Evolutionary conservation across 805 yeast genomes (phyloP), one percentile per base, ranked within the genome.

Genomic region (Pichia rugopelliculosa): DNA sequence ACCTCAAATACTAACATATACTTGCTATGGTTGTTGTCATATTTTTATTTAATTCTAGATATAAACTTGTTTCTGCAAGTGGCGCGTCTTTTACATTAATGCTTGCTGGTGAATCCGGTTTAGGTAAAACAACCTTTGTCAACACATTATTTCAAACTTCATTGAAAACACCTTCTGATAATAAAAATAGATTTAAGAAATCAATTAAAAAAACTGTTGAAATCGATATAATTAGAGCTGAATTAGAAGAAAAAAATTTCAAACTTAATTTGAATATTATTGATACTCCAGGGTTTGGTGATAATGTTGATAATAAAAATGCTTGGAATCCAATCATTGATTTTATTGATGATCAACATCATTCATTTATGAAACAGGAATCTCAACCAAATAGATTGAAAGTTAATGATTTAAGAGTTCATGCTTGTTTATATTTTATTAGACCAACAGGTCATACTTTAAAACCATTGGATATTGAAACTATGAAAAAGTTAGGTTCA

Each of bases 201-300:
- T 82, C 81, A 45, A 70, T 78, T 51, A 80, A 74, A 57, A 75
- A 80, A 57, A 86, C 95, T 2, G 87, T 85, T 24, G 90, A 82
- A 55, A 81, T 87, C 53, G 90, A 84, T 54, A 79, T 88, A 47
- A 76, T 77, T 42, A 77, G 91, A 58, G 91, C 93, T n/a, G 75
- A 78, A 49, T 74, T 87, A 55, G 93, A 83, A 62, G 97, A 90
- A 62, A 82, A 86, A 66, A 87, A 84, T 62, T 86, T 90, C 67
- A 75, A 74, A 55, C 75, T 87, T 56, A 76, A 84, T 53, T 76
- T 90, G 54, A 88, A 88, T 56, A 75, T 90, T 48, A 80, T 90
- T 58, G 96, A 89, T 66, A 87, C 96, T 2, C 96, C 96, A 9
- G 96, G 96, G 1, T 87, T 88, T 64, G 97, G 96, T 51, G 95